Evolutionary conservation across 768 basidiomycete genomes (phyloP), one percentile per base, ranked within the genome.

Genomic region (Suillus placidus): DNA sequence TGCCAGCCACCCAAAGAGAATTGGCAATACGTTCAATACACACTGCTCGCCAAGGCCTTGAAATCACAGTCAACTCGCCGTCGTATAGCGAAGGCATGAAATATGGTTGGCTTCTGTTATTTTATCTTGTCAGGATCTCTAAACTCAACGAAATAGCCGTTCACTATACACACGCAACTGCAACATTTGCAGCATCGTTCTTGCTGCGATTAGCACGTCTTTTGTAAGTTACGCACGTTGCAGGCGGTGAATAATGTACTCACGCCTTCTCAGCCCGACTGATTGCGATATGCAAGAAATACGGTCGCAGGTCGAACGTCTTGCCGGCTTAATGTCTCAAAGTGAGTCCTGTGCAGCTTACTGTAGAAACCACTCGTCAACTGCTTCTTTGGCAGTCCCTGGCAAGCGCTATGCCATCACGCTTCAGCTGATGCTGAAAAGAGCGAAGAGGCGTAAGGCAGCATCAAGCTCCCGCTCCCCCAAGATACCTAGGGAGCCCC

Each of bases 391-490:
- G 38, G 12, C 71, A 95, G 95, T 96, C 66, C 95, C 95, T 30
- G 96, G 94, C 14, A 94, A 94, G 72, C 88, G 95, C 62, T 98
- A 97, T 70, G 95, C 95, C 10, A 77, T 94, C 43, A 96, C 94
- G 6, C 81, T 98, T 23, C 92, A 94, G 68, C 80, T 96, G 49
- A 97, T 97, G 90, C 76, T 97, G 62, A 94, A 94, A 77, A 83
- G 90, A 64, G 85, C 87, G 40, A 84, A 86, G 76, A 90, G 87
- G 65, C 84, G 90, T 65, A 87, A 78, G 62, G 71, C 81, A 1
- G 77, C 81, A 14, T 87, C 88, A 38, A 75, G 79, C 20, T 85
- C 89, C 16, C 85, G 85, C 20, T 92, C 91, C 20, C 90, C 89
- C 1, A 84, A 85, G 68, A 73, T 83, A 16, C 69, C 84, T 7